Conservation (phyloP, 139 green algal species). For the Deuterostichococcus epilithicus region DNA sequence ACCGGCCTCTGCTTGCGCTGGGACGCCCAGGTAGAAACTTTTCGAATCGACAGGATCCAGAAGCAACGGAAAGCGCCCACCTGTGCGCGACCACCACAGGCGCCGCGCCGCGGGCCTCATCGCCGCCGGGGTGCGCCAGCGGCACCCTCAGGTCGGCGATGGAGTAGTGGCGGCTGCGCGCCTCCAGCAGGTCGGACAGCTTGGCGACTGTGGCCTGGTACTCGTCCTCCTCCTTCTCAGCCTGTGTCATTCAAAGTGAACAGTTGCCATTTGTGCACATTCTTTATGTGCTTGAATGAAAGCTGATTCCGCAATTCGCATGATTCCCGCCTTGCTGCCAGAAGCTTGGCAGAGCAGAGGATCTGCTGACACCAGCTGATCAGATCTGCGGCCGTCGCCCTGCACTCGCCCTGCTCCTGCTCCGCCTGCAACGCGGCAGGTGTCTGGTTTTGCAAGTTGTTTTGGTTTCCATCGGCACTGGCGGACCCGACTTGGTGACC, state of each 20-base stretch:
- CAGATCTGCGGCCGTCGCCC: neutral
- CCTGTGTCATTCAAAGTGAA: constrained; percentile 2
- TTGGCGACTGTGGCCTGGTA: constrained; percentile 25
- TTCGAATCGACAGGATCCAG: no score
- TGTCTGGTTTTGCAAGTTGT: no score
- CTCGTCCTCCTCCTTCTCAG: constrained; percentile 5
- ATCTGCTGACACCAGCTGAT: neutral
- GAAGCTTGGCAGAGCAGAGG: no score
- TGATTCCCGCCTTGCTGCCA: neutral
- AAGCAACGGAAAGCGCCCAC: neutral
- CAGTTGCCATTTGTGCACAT: neutral
- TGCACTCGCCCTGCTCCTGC: neutral
- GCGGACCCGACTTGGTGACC: no score
- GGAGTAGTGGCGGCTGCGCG: constrained; percentile 60
- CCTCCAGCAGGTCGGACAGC: constrained; percentile 48
- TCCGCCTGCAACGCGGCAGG: neutral
- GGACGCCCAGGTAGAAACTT: no score
- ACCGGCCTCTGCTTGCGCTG: no score
- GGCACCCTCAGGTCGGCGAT: constrained; percentile 63
- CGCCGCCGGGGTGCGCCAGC: constrained; percentile 29
- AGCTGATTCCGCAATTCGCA: neutral
- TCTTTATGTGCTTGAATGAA: neutral
- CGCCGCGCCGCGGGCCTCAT: constrained; percentile 14
- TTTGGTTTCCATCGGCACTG: no score
- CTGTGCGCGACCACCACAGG: constrained; percentile 33